Conservation (phyloP, 1,284 basidiomycete genomes). For the Ceratobasidium sp. region DNA sequence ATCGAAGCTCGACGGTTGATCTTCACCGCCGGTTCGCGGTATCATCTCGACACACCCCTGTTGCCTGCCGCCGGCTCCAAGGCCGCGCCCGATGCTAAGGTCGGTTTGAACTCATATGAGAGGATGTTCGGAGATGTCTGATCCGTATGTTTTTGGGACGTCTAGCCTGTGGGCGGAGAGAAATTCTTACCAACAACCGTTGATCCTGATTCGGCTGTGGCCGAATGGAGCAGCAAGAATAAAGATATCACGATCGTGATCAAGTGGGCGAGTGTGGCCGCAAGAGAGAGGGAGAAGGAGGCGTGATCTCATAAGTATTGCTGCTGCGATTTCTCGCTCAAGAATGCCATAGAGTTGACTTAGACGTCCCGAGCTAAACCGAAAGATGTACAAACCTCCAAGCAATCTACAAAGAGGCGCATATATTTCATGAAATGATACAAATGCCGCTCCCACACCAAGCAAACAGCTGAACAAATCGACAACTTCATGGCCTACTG, state of each 20-base stretch:
- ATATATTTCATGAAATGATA: no score
- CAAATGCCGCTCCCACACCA: no score
- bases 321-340: not conserved
- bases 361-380: no score
- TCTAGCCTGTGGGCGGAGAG: slow-evolving; percentile 26
- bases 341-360: not conserved
- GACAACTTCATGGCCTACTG: no score
- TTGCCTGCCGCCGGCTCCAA: slow-evolving; percentile 29
- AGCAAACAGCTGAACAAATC: no score
- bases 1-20: slow-evolving; percentile 39
- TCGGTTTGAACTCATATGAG: slow-evolving; percentile 6
- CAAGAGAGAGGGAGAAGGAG: slow-evolving; percentile 34
- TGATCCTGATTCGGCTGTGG: slow-evolving; percentile 39
- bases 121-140: not conserved
- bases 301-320: not conserved
- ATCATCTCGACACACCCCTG: slow-evolving; percentile 43
- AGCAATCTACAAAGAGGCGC: no score
- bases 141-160: not conserved
- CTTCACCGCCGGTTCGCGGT: slow-evolving; percentile 31
- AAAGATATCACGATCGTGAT: slow-evolving; percentile 21
- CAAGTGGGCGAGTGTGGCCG: slow-evolving; percentile 37
- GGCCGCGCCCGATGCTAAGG: slow-evolving; percentile 9
- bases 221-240: slow-evolving; percentile 35
- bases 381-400: no score
- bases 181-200: slow-evolving; percentile 37